Conservation (phyloP, 345 rosid species). For the Laguncularia racemosa region DNA sequence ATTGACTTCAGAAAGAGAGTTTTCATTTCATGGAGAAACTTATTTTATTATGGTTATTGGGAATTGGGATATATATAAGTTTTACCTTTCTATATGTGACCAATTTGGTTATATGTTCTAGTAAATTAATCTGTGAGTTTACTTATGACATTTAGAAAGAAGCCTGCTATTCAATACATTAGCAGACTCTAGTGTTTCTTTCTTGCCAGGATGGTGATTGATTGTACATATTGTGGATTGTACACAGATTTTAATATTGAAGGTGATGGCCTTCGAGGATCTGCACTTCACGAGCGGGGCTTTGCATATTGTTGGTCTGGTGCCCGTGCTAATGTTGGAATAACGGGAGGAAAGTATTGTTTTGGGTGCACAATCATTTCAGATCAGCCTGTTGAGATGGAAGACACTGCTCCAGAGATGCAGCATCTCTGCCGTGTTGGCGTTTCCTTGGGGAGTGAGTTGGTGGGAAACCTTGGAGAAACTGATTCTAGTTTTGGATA, state of each 20-base stretch:
- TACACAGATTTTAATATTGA: conserved; percentile 22
- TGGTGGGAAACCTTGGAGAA: conserved; percentile 27
- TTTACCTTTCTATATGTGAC: too few relatives aligned
- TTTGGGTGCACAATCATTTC: conserved; percentile 21
- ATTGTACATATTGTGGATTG: neutral
- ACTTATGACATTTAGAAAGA: too few relatives aligned
- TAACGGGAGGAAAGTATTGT: conserved; percentile 27
- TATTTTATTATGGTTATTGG: too few relatives aligned
- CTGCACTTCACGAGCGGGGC: conserved; percentile 20
- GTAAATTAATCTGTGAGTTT: too few relatives aligned
- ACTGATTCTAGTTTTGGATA: conserved; percentile 23
- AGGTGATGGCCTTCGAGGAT: conserved; percentile 21
- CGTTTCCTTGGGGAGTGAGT: conserved; percentile 21
- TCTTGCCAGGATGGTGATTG: neutral
- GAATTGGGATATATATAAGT: too few relatives aligned
- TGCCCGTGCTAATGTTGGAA: conserved; percentile 23
- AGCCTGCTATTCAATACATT: neutral
- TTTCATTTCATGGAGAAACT: too few relatives aligned
- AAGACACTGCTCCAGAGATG: conserved; percentile 21
- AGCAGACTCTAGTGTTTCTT: neutral
- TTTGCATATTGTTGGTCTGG: conserved; percentile 43
- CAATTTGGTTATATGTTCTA: too few relatives aligned
- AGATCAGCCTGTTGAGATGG: conserved; percentile 21
- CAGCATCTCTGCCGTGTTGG: conserved; percentile 29
- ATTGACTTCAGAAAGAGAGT: too few relatives aligned